phyloP scores from a whole-genome alignment of 192 early-diverging fungal genomes.

The Spizellomyces punctatus region DNA sequence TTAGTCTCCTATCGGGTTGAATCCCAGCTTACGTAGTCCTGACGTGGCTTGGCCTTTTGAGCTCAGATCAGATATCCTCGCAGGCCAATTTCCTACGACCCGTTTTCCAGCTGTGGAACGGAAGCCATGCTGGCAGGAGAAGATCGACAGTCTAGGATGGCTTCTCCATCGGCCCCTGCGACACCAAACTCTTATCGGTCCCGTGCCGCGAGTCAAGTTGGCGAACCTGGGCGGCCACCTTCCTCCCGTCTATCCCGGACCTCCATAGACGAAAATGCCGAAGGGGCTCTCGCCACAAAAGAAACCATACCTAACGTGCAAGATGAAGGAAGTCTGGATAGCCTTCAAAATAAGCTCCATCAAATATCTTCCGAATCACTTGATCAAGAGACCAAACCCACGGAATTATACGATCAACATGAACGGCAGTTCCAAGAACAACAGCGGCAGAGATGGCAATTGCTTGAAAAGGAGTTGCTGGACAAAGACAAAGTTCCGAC shows the following conservation, averaged over 20 bases:
- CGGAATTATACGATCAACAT: constrained; percentile 33
- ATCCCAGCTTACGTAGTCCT: neutral
- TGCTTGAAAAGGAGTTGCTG: constrained; percentile 33
- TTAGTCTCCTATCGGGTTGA: neutral
- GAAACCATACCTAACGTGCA: neutral
- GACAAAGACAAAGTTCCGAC: constrained; percentile 46
- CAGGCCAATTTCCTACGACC: neutral
- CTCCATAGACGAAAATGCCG: neutral
- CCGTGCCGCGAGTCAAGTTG: neutral
- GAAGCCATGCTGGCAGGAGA: neutral
- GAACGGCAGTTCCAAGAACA: constrained; percentile 44
- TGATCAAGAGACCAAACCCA: neutral
- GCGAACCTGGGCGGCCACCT: neutral
- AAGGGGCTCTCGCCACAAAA: neutral
- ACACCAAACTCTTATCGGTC: neutral
- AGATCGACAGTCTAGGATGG: neutral
- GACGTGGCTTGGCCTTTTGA: neutral
- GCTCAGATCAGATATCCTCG: neutral
- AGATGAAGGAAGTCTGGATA: neutral
- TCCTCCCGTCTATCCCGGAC: neutral
- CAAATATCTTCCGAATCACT: neutral
- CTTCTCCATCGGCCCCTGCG: neutral
- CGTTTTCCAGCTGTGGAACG: neutral
- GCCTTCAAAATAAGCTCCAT: neutral
- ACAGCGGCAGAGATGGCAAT: constrained; percentile 27